phyloP scores from a whole-genome alignment of 1,284 basidiomycete genomes.

The Mycena citricolor region DNA sequence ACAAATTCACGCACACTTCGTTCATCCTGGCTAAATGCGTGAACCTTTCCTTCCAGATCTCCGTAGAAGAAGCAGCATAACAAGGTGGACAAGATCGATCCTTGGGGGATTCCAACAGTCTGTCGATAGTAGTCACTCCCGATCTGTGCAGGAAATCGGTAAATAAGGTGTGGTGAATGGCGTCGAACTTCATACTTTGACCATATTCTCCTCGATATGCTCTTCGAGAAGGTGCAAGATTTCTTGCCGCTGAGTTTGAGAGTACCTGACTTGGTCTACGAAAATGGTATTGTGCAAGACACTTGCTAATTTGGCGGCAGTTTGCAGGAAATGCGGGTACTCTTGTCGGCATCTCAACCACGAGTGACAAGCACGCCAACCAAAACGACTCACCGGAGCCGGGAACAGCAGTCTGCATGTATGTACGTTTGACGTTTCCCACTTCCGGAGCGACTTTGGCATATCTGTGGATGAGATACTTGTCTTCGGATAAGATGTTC shows the following conservation, averaged over 20 bases:
- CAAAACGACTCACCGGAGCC: slow-evolving; percentile 50
- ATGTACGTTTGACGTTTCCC: slow-evolving; percentile 56
- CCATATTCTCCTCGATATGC: slow-evolving; percentile 90
- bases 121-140: slow-evolving; percentile 81
- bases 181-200: slow-evolving; percentile 57
- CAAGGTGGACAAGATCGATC: slow-evolving; percentile 86
- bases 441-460: slow-evolving; percentile 54
- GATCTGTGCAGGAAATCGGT: slow-evolving; percentile 54
- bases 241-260: slow-evolving; percentile 53
- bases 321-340: slow-evolving; percentile 68
- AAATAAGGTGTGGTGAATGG: slow-evolving; percentile 4
- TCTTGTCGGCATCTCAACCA: slow-evolving; percentile 48
- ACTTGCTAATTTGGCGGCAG: slow-evolving; percentile 66
- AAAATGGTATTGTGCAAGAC: slow-evolving; percentile 79
- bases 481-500: slow-evolving; percentile 71
- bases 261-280: slow-evolving; percentile 79
- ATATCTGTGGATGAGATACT: slow-evolving; percentile 65
- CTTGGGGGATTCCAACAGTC: slow-evolving; percentile 92
- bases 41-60: slow-evolving; percentile 72
- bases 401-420: slow-evolving; percentile 61
- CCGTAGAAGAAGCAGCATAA: slow-evolving; percentile 95
- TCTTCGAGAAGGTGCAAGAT: slow-evolving; percentile 79
- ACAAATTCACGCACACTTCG: slow-evolving; percentile 54
- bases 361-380: background rate
- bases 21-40: slow-evolving; percentile 58